Percentiles rank a stretch among this genome's conserved stretches.
Evolutionary conservation across 495 filamentous ascomycete genomes (phyloP).

Genomic region (Annulohypoxylon nitens): DNA sequence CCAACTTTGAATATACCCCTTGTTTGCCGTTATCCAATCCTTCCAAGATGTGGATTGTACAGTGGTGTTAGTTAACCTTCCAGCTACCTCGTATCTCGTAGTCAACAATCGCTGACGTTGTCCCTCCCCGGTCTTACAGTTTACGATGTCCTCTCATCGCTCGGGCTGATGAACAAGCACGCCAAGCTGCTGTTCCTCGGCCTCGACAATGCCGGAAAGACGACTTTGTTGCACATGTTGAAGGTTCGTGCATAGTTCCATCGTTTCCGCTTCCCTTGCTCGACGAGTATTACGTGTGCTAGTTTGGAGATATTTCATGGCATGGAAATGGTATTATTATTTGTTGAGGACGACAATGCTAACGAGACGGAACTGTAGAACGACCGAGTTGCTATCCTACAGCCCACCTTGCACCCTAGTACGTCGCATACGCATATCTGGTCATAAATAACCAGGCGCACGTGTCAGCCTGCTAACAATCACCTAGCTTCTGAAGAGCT

Average conservation of each 20-base stretch:
- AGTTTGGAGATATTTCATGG: background rate
- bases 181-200: slow-evolving; percentile 94
- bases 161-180: slow-evolving; percentile 96
- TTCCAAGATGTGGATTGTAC: slow-evolving; percentile 89
- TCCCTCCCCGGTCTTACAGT: slow-evolving; percentile 65
- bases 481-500: slow-evolving; percentile 89
- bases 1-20: slow-evolving; percentile 39
- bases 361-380: slow-evolving; percentile 66
- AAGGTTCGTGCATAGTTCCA: slow-evolving; percentile 72
- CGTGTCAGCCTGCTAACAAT: slow-evolving; percentile 44
- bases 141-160: slow-evolving; percentile 89
- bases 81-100: slow-evolving; percentile 14
- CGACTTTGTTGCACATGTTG: slow-evolving; percentile 90
- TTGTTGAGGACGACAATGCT: slow-evolving; percentile 21
- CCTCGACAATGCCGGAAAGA: slow-evolving; percentile 98
- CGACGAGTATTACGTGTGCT: slow-evolving; percentile 1
- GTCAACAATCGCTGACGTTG: slow-evolving; percentile 43
- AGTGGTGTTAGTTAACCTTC: slow-evolving; percentile 83
- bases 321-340: background rate
- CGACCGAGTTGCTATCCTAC: slow-evolving; percentile 92
- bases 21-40: slow-evolving; percentile 4
- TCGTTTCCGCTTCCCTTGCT: slow-evolving; percentile 13
- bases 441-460: slow-evolving; percentile 24
- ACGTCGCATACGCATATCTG: slow-evolving; percentile 56
- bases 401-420: slow-evolving; percentile 92